Evolutionary conservation across 768 basidiomycete genomes (phyloP), one percentile per base, ranked within the genome.

Genomic region (Boletus coccyginus): DNA sequence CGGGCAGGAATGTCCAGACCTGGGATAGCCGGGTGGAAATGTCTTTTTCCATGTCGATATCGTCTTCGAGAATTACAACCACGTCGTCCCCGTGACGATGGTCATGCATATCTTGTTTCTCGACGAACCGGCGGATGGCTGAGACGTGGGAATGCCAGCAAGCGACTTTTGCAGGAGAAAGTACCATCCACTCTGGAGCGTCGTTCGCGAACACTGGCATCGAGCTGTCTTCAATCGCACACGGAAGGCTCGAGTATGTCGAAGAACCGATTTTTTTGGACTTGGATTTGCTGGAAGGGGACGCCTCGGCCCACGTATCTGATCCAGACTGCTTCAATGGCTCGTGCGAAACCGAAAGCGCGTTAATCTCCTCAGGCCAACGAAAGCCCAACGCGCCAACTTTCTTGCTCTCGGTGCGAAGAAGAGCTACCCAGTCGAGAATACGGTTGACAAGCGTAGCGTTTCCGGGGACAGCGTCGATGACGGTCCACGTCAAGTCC

Each of bases 31-130:
- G 78, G 17, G 63, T 52, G 7, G 71, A 60, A 13, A 87, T 78
- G 60, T 90, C 81, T 32, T 68, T 74, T 71, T 92, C 90, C 81
- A 90, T 85, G 65, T 92, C 87, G 11, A 92, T 73, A 59, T 92
- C 90, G 64, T 91, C 90, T 68, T 91, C 90, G 8, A 90, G 73
- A 17, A 91, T 76, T 9, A 90, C 53, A 0, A 77, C 74, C 3
- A 80, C 73, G 10, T 75, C 75, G 53, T 73, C 62, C 5, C 46
- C 49, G 16, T 44, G 65, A 44, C 31, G 47, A n/a, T 7, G 40
- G 8, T 24, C 55, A 12, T 21, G 24, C 40, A n/a, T 56, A 46
- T 53, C 65, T 50, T 55, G 74, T 73, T 42, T 70, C 11, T 66
- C 62, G 13, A 74, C 66, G 35, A 86, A 74, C 5, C 57, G 70